Conservation (phyloP, 1,284 basidiomycete species). For the Pseudozyma tsukubaensis region DNA sequence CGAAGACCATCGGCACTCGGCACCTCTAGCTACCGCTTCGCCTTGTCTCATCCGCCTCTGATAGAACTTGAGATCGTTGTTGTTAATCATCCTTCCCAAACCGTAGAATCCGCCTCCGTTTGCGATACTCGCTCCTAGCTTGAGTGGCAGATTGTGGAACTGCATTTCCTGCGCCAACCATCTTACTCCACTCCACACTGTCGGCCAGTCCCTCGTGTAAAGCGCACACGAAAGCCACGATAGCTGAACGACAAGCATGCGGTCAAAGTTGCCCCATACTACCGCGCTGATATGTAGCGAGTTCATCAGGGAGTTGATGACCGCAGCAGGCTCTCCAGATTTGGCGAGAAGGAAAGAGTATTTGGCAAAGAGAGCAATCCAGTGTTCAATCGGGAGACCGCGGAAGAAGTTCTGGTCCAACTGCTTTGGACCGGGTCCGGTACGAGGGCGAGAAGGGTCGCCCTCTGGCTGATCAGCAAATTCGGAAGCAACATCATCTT, state of each 20-base stretch:
- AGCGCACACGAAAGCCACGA: conserved; percentile 61
- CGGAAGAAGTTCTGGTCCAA: conserved; percentile 73
- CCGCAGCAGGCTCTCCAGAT: conserved; percentile 73
- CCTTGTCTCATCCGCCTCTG: conserved; percentile 57
- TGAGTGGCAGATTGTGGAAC: conserved; percentile 62
- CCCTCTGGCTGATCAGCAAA: conserved; percentile 70
- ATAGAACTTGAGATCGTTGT: conserved; percentile 55
- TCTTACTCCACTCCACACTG: conserved; percentile 47
- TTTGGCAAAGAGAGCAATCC: conserved; percentile 82
- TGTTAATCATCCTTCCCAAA: conserved; percentile 46
- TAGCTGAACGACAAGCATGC: conserved; percentile 54
- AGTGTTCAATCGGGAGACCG: conserved; percentile 84
- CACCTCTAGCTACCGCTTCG: conserved; percentile 54
- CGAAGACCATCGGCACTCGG: conserved; percentile 24
- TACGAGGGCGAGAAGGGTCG: conserved; percentile 55
- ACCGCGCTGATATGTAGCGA: conserved; percentile 74
- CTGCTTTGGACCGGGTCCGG: conserved; percentile 55
- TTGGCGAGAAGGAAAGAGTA: conserved; percentile 84
- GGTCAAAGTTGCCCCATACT: conserved; percentile 53
- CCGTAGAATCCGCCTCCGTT: conserved; percentile 59
- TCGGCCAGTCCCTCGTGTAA: conserved; percentile 54
- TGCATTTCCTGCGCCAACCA: conserved; percentile 57
- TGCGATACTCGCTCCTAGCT: conserved; percentile 50
- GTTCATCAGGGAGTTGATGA: conserved; percentile 76
- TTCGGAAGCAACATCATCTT: conserved; percentile 62